phyloP scores from a whole-genome alignment of 257 asterid genomes.

The Nicotiana obtusifolia region DNA sequence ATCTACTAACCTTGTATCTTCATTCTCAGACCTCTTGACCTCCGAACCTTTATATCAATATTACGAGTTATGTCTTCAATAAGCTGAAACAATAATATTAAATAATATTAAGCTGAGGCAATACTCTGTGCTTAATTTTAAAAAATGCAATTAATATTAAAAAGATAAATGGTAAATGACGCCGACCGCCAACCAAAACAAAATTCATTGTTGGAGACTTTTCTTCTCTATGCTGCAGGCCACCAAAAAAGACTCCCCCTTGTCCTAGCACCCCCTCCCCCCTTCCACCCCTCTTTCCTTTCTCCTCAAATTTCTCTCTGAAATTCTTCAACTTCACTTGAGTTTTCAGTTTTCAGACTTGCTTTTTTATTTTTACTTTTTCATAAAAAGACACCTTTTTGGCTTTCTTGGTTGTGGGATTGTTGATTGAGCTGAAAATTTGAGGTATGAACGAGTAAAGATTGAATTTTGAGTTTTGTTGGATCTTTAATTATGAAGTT shows the following conservation, averaged over 20 bases:
- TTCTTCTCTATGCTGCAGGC: conserved; percentile 28
- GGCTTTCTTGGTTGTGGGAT: neutral
- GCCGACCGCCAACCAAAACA: conserved; percentile 85
- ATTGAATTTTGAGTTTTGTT: neutral
- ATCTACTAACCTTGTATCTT: no score
- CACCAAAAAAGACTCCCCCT: neutral
- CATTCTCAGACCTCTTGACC: no score
- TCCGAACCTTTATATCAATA: no score
- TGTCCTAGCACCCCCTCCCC: neutral
- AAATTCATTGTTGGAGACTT: conserved; percentile 49
- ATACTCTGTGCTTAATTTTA: no score
- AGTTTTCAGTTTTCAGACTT: neutral
- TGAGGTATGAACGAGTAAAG: neutral
- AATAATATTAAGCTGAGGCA: no score
- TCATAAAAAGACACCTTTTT: neutral
- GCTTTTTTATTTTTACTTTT: neutral
- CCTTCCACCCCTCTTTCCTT: neutral
- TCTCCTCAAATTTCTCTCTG: conserved; percentile 5
- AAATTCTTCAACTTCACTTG: neutral
- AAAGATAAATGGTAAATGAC: conserved; percentile 28
- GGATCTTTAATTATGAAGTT: conserved; percentile 1
- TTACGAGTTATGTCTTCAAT: no score
- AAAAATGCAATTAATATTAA: no score
- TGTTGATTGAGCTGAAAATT: neutral
- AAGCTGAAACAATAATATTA: no score